Evolutionary conservation across 306 rosid species (phyloP), one percentile per base, ranked within the genome.

Genomic region (Heteromeles arbutifolia): DNA sequence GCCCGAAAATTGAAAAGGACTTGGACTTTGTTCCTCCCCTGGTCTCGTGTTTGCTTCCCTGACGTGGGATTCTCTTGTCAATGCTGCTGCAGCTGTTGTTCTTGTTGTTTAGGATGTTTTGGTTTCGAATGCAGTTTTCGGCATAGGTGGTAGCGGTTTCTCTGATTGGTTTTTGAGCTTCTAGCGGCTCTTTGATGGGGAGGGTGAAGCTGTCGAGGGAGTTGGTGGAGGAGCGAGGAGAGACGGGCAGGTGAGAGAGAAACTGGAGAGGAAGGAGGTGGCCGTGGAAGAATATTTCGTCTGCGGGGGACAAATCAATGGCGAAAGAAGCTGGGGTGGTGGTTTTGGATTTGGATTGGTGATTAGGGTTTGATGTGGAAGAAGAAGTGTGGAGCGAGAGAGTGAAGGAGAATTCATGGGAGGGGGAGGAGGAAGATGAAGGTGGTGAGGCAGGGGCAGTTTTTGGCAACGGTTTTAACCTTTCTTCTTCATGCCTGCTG

Each of bases 221-320:
- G 70, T 86, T 85, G 70, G 88, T 88, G 52, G 98, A 94, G 41
- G 90, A 86, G 77, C 93, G 93, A 34, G 97, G 93, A 9, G 98
- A 86, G 24, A 86, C 85, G 25, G 96, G 87, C 52, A 90, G 89
- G 78, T 94, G 98, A 59, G 98, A 87, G 63, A 94, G 86, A 74
- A 90, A 90, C 65, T 92, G 98, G 22, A 94, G 90, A 32, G 98
- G 98, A 50, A 94, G 97, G 81, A 94, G 79, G 79, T 92, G 98
- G 26, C 98, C 98, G n/a, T 90, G 98, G 90, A 92, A 94, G 93
- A 94, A 94, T 70, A 94, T 94, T 82, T 94, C 98, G 44, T 94
- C 98, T 6, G 98, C 98, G 0, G 98, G 98, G 52, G 98, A 85
- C 76, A 94, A 83, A 82, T 94, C 98, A 48, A 89, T 76, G 64